Evolutionary conservation across 1,284 basidiomycete species (phyloP).

Genomic region (Rhodotorula sp.): DNA sequence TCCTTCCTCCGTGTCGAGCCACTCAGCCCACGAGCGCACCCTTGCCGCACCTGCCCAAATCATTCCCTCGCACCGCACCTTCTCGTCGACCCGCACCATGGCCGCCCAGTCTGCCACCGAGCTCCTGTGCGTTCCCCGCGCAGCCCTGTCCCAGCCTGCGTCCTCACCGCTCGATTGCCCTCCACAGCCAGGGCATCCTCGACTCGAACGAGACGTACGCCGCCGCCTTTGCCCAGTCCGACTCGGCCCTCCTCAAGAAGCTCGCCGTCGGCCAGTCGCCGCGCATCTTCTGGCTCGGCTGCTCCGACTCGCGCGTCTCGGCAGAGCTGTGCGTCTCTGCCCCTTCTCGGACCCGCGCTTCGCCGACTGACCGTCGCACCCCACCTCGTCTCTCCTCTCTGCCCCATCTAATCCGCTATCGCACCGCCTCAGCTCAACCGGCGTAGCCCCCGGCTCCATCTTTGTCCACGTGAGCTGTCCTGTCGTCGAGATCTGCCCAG

Average conservation of each 20-base stretch:
- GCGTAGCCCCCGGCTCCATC: slow-evolving; percentile 42
- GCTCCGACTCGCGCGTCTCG: slow-evolving; percentile 67
- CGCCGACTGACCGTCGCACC: neutral
- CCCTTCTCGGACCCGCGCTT: neutral
- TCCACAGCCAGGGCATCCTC: slow-evolving; percentile 21
- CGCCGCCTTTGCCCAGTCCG: slow-evolving; percentile 57
- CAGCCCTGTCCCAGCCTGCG: neutral
- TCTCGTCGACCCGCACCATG: slow-evolving; percentile 1
- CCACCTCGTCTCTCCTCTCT: neutral
- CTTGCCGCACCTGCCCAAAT: neutral
- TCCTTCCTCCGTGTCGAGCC: neutral
- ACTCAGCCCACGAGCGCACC: neutral
- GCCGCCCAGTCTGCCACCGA: neutral
- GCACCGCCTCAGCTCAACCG: slow-evolving; percentile 24
- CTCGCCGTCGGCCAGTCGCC: slow-evolving; percentile 69
- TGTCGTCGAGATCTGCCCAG: too few relatives aligned
- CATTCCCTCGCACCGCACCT: neutral
- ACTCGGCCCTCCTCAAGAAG: slow-evolving; percentile 66
- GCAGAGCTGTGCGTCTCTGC: slow-evolving; percentile 46
- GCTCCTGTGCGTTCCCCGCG: slow-evolving; percentile 2
- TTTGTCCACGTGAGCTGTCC: slow-evolving; percentile 37
- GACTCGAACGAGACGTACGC: slow-evolving; percentile 51
- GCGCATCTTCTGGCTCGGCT: slow-evolving; percentile 75
- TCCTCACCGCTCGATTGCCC: neutral
- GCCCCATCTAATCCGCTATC: neutral